Base-by-base conservation (phyloP, 108 stramenopile species). In the Fistulifera solaris region DNA sequence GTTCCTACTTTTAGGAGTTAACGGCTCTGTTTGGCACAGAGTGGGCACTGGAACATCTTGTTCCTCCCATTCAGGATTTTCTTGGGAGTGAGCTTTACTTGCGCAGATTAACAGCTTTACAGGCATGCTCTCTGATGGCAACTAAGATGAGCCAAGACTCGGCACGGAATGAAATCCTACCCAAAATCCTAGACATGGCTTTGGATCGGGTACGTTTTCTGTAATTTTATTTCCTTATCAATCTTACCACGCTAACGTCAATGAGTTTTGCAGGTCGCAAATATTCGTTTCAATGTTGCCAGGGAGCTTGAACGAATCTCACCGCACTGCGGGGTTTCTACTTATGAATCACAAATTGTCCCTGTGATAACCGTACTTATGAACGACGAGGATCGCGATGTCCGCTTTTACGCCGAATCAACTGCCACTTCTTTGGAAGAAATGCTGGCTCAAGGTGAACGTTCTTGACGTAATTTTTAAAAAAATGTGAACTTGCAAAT, bases 221-320 rank as follows among this genome's bases (percentile, higher is more conserved):
- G 3, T n/a, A 40, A 40, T 1, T 40, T 0, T 40, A 14, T 21
- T 24, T 16, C 47, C 17, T 24, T 52, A 16, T 45, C 23, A 3
- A n/a, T 35, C 3, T 35, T 35, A 6, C 31, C 31, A 35, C 8
- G 31, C 31, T 35, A 8, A 35, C 25, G 7, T 24, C 19, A 24
- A 3, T 35, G 10, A 22, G 7, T 35, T 35, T 56, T 50, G 26
- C 12, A 63, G 48, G 62, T 96, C 18, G 85, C 98, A 7, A 99
- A 99, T 66, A 93, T 99, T 31, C 84, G 98, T 23, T 94, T 99
- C 62, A 96, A 94, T 67, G 94, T 95, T 17, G 91, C 95, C 24
- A 95, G 94, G 67, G 88, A 78, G 8, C 63, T 99, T 42, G 76
- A 75, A 41, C 63, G 62, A 16, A 65, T 98, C 18, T 87, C 83